phyloP scores from a whole-genome alignment of 1,284 basidiomycete species.

The Coriolopsis trogii region DNA sequence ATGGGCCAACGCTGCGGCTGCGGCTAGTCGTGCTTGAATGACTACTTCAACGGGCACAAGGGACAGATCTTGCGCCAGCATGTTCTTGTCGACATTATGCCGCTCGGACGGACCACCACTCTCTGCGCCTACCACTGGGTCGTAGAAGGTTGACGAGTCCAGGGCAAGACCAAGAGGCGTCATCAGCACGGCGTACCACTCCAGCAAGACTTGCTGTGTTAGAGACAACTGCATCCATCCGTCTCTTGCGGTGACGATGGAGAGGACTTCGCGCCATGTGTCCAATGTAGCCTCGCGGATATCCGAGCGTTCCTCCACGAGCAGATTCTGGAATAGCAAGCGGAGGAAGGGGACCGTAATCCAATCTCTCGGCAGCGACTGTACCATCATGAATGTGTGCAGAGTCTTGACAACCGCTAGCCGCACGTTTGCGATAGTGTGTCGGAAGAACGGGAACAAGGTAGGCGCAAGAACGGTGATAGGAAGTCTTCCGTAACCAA shows the following conservation, averaged over 20 bases:
- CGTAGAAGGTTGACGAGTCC: conserved; percentile 75
- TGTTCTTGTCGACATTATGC: conserved; percentile 97
- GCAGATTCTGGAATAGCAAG: conserved; percentile 92
- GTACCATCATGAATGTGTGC: conserved; percentile 82
- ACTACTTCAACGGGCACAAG: conserved; percentile 83
- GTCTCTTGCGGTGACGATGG: conserved; percentile 48
- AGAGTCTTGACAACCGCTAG: conserved; percentile 92
- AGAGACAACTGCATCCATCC: conserved; percentile 57
- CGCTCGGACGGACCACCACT: conserved; percentile 55
- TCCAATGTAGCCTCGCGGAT: conserved; percentile 81
- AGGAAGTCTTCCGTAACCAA: conserved; percentile 55
- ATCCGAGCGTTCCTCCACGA: conserved; percentile 89
- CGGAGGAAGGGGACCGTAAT: conserved; percentile 78
- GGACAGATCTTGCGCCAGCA: conserved; percentile 90
- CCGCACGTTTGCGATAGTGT: conserved; percentile 94
- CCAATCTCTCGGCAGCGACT: conserved; percentile 83
- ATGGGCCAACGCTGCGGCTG: conserved; percentile 80
- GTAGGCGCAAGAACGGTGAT: conserved; percentile 84
- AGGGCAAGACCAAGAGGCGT: conserved; percentile 88
- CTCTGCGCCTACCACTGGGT: conserved; percentile 52
- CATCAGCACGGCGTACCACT: conserved; percentile 91
- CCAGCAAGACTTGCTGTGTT: conserved; percentile 57
- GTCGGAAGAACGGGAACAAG: conserved; percentile 96
- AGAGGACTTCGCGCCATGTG: conserved; percentile 79
- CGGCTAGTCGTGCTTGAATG: conserved; percentile 81